These are phyloP conservation scores for Rhododendron molle DNA, from an alignment of 148 eudicot genomes.

Conservation along the genomic window DNA sequence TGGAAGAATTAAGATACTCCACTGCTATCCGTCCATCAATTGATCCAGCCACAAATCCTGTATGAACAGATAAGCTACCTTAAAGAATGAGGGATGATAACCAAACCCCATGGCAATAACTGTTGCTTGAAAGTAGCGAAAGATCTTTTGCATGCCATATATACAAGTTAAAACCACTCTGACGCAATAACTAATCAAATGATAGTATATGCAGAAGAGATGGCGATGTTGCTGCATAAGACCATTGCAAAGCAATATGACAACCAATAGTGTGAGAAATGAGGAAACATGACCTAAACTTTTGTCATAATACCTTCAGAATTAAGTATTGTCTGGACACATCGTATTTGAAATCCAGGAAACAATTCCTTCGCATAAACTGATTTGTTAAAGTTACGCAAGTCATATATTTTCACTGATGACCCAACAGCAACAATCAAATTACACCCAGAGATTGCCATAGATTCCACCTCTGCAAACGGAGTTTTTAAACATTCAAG, in stretches of 20 bases:
- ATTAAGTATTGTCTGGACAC: conserved; percentile 59
- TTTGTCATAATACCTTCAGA: conserved; percentile 43
- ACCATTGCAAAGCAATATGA: background rate
- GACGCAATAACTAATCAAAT: background rate
- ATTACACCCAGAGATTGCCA: conserved; percentile 50
- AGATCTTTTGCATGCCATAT: background rate
- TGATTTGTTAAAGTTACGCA: conserved; percentile 47
- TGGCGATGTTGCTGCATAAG: background rate
- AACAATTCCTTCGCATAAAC: conserved; percentile 30
- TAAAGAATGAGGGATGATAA: background rate
- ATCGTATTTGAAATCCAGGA: conserved; percentile 46
- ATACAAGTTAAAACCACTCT: background rate
- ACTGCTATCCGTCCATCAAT: conserved; percentile 76
- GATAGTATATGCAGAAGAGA: too few species aligned
- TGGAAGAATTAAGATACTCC: conserved; percentile 44
- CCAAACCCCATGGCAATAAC: background rate
- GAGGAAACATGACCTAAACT: background rate
- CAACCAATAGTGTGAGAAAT: background rate
- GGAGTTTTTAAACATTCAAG: conserved; percentile 25
- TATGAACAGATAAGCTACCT: conserved; percentile 3
- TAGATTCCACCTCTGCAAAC: conserved; percentile 54
- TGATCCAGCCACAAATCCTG: conserved; percentile 89
- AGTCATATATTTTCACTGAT: conserved; percentile 57
- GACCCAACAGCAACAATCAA: conserved; percentile 63
- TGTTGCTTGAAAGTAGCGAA: background rate